Evolutionary conservation across 129 eudicot genomes (phyloP).

Genomic region (carrot (Daucus carota)): DNA sequence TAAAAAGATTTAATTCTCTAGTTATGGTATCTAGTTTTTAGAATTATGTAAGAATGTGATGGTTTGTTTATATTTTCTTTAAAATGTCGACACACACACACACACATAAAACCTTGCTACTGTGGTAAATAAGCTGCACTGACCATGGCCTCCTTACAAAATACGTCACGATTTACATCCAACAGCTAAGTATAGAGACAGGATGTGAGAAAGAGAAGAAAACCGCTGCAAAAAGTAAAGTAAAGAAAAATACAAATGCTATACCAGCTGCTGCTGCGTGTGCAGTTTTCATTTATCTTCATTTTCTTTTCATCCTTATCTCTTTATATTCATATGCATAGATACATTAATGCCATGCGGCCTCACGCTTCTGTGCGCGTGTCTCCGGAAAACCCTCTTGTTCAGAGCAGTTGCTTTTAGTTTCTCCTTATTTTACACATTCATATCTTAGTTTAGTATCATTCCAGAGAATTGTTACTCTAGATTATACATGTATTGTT

Average conservation of each 20-base stretch:
- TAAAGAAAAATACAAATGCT: background rate
- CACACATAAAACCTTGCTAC: background rate
- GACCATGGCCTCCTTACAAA: background rate
- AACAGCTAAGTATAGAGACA: background rate
- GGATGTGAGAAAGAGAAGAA: background rate
- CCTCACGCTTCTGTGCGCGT: background rate
- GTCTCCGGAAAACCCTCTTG: constrained; percentile 7
- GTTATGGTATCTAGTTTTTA: background rate
- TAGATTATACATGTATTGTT: background rate
- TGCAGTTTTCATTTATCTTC: background rate
- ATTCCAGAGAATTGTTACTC: constrained; percentile 15
- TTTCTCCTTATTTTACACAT: constrained; percentile 3
- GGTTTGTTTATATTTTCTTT: background rate
- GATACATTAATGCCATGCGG: background rate
- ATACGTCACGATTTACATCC: background rate
- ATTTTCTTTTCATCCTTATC: background rate
- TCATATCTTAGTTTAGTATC: background rate
- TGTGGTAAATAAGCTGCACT: background rate
- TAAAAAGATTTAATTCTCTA: background rate
- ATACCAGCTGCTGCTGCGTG: background rate
- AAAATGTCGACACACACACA: background rate
- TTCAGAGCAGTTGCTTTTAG: background rate
- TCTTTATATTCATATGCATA: constrained; percentile 11
- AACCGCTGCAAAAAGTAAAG: background rate
- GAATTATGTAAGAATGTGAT: background rate